These are phyloP conservation scores for Backusella morwellensis DNA, from an alignment of 192 early-diverging fungal genomes.

Conservation along the genomic window DNA sequence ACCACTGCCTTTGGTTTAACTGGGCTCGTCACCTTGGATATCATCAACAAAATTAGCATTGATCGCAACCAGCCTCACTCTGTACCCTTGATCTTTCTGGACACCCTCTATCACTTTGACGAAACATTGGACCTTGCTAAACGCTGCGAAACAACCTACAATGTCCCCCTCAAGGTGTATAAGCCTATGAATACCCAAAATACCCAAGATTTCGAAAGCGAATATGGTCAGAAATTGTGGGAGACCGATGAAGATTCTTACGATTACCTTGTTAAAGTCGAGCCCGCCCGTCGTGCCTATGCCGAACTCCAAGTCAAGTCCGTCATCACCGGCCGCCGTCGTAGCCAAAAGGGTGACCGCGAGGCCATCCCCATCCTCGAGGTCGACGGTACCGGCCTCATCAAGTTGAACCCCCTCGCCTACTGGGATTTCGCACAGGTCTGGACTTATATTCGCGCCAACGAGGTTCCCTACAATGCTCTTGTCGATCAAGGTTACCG, in stretches of 20 bases:
- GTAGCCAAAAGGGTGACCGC: slow-evolving; percentile 85
- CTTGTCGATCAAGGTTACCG: slow-evolving; percentile 90
- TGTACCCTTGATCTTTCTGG: slow-evolving; percentile 89
- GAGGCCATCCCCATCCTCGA: slow-evolving; percentile 76
- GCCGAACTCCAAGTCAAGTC: slow-evolving; percentile 67
- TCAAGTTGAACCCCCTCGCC: slow-evolving; percentile 94
- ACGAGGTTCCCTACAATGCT: slow-evolving; percentile 89
- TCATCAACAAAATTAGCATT: slow-evolving; percentile 69
- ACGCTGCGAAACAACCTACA: slow-evolving; percentile 66
- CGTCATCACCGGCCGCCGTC: slow-evolving; percentile 88
- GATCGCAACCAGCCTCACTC: slow-evolving; percentile 48
- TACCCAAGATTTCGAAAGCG: slow-evolving; percentile 63
- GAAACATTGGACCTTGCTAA: slow-evolving; percentile 85
- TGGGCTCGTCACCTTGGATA: slow-evolving; percentile 85
- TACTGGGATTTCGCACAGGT: slow-evolving; percentile 90
- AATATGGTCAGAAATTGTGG: slow-evolving; percentile 84
- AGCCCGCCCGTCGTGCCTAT: slow-evolving; percentile 89
- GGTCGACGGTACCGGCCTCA: slow-evolving; percentile 73
- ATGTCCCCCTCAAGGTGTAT: slow-evolving; percentile 67
- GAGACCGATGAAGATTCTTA: slow-evolving; percentile 73
- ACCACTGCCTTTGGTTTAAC: slow-evolving; percentile 95
- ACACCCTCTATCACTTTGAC: slow-evolving; percentile 93
- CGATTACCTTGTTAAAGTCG: slow-evolving; percentile 94
- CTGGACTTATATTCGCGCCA: slow-evolving; percentile 77
- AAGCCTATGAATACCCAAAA: slow-evolving; percentile 65